A percentile compares a stretch with the other conserved stretches of the same genome.
These are phyloP conservation scores for Sarocladiaceae sp. DNA, from an alignment of 2,329 filamentous ascomycete species.

Conservation along the genomic window DNA sequence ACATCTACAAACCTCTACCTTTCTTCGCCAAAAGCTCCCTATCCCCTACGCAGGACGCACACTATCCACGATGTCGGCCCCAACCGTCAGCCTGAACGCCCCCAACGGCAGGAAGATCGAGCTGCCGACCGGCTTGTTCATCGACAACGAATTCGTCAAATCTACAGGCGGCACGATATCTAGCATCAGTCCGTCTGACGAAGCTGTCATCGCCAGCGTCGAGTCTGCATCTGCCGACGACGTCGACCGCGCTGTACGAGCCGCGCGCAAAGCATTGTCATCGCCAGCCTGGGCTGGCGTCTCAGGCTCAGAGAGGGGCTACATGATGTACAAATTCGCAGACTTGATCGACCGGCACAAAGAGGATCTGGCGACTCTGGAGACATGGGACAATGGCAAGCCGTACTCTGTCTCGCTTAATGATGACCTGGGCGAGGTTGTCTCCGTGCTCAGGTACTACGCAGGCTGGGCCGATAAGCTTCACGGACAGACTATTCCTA, in stretches of 20 bases:
- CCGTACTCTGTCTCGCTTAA: slow-evolving; percentile 64
- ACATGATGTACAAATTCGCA: slow-evolving; percentile 39
- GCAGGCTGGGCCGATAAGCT: slow-evolving; percentile 70
- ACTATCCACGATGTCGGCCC: too few species aligned
- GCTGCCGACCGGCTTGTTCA: slow-evolving; percentile 11
- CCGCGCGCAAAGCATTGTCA: not conserved
- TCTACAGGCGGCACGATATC: not conserved
- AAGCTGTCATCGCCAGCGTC: not conserved
- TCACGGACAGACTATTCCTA: slow-evolving; percentile 64
- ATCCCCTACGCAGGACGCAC: too few species aligned
- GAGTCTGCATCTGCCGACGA: not conserved
- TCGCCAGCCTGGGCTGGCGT: not conserved
- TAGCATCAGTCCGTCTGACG: not conserved
- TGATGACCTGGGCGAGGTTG: slow-evolving; percentile 49
- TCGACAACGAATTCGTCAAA: slow-evolving; percentile 6
- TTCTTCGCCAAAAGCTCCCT: too few species aligned
- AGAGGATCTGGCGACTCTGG: not conserved
- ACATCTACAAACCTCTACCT: too few species aligned
- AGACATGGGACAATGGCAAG: slow-evolving; percentile 7
- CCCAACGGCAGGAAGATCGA: too few species aligned
- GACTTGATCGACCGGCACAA: not conserved
- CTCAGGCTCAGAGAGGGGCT: slow-evolving; percentile 68
- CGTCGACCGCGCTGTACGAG: not conserved
- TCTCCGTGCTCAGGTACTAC: slow-evolving; percentile 56
- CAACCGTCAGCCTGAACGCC: too few species aligned